Base-by-base conservation (phyloP, 2,329 filamentous ascomycete species). In the Penicillium sp. region DNA sequence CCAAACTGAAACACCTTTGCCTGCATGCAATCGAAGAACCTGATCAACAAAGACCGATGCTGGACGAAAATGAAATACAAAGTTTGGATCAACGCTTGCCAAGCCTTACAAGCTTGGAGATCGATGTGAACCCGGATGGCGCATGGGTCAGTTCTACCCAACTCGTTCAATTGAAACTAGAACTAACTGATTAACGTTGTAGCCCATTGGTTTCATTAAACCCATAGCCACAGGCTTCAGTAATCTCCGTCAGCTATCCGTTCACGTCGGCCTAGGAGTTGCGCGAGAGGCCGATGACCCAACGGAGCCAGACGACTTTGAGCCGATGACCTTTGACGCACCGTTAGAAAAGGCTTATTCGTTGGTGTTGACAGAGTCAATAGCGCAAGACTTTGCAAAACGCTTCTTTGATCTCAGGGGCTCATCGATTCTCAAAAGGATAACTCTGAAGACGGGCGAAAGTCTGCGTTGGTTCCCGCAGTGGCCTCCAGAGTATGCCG, bases 231-330 rank as follows among this genome's bases (percentile, higher is more conserved):
- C 28, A n/a, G 22, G 38, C n/a, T 53, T 50, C 18, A 20, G 9
- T 3, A 50, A 53, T 33, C 42, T 47, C 31, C 36, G 20, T 4
- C 30, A 30, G 30, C 20, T 46, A 7, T 43, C 8, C 13, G 4
- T 53, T 27, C 51, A 53, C 13, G 43, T 53, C 18, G 46, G 30
- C 4, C 16, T 46, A 11, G 46, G 46, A 43, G 41, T 46, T n/a
- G 35, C 36, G 24, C 11, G 20, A 22, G 20, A 4, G 20, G 4
- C 20, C 2, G 20, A 22, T 22, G 20, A 22, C 20, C 27, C 27
- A 10, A 28, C 27, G 27, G 27, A 28, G 1, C 27, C 10, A 2
- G 3, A 28, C 27, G 3, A 3, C 27, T 28, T 28, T 28, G 33
- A 24, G 27, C 13, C 13, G n/a, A 24, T 35, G 13, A 44, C 3